Evolutionary conservation across 1,139 yeast genomes (phyloP).

Genomic region (Zygosaccharomyces sapae): DNA sequence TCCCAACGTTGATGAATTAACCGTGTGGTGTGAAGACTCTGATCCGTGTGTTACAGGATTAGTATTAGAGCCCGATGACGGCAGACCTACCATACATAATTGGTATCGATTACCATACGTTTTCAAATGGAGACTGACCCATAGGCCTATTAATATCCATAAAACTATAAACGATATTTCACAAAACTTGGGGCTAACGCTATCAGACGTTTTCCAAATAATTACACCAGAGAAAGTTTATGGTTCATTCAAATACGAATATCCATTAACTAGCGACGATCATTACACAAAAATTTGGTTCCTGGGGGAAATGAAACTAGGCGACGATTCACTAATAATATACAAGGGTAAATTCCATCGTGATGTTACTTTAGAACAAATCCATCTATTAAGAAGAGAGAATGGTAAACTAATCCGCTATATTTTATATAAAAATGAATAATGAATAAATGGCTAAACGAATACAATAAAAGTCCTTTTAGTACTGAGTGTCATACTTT

Average conservation of each 20-base stretch:
- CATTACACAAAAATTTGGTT: constrained; percentile 33
- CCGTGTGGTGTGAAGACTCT: constrained; percentile 34
- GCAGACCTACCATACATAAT: constrained; percentile 15
- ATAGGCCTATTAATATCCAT: constrained; percentile 24
- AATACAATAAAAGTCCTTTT: neutral
- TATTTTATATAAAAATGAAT: constrained; percentile 26
- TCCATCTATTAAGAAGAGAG: constrained; percentile 29
- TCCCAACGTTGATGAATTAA: constrained; percentile 23
- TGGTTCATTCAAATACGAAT: constrained; percentile 32
- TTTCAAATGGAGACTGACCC: constrained; percentile 29
- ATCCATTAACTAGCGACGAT: constrained; percentile 27
- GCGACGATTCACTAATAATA: constrained; percentile 23
- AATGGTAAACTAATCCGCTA: constrained; percentile 29
- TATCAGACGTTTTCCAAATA: constrained; percentile 26
- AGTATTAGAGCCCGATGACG: constrained; percentile 18
- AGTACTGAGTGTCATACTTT: constrained; percentile 9
- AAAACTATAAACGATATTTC: constrained; percentile 18
- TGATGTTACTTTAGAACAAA: constrained; percentile 30
- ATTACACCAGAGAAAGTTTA: constrained; percentile 27
- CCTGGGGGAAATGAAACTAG: constrained; percentile 29
- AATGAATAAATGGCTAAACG: constrained; percentile 4
- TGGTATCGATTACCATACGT: constrained; percentile 30
- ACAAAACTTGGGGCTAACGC: constrained; percentile 22
- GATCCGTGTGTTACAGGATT: constrained; percentile 32
- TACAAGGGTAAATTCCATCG: constrained; percentile 34